These are phyloP conservation scores for Torulaspora indica DNA, from an alignment of 805 yeast genomes.

Conservation along the genomic window DNA sequence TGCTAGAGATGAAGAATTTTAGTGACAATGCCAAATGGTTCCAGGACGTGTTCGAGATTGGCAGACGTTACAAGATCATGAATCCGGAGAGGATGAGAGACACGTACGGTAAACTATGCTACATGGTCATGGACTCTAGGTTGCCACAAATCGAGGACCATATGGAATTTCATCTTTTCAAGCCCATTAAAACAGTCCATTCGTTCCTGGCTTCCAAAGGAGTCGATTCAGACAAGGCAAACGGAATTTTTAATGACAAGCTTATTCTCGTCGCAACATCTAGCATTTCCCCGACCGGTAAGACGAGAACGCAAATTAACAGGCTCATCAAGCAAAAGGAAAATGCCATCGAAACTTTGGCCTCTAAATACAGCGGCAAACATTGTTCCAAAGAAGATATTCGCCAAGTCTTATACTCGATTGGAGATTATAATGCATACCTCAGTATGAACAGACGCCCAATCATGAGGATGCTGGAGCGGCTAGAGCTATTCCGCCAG, in stretches of 20 bases:
- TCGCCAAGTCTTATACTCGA: constrained; percentile 67
- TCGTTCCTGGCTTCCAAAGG: constrained; percentile 42
- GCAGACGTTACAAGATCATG: constrained; percentile 77
- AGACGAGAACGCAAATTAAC: constrained; percentile 49
- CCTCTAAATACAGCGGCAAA: constrained; percentile 43
- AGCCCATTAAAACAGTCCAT: constrained; percentile 63
- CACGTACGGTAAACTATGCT: constrained; percentile 72
- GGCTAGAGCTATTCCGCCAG: constrained; percentile 45
- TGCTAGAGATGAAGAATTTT: constrained; percentile 63
- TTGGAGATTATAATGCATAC: constrained; percentile 74
- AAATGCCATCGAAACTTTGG: constrained; percentile 57
- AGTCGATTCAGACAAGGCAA: constrained; percentile 36
- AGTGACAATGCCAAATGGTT: constrained; percentile 70
- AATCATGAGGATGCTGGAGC: constrained; percentile 54
- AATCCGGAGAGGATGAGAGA: constrained; percentile 79
- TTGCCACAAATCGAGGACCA: constrained; percentile 63
- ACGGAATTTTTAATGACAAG: constrained; percentile 52
- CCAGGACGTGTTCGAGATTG: constrained; percentile 65
- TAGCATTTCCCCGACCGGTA: constrained; percentile 58
- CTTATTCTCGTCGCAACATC: constrained; percentile 59
- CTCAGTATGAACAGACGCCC: constrained; percentile 66
- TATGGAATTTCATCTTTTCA: constrained; percentile 71
- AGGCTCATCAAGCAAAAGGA: constrained; percentile 63
- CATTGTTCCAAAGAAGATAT: constrained; percentile 54
- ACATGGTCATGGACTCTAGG: constrained; percentile 82